Evolutionary conservation across 1,284 basidiomycete genomes (phyloP).

Genomic region (Cutaneotrichosporon mucoides): DNA sequence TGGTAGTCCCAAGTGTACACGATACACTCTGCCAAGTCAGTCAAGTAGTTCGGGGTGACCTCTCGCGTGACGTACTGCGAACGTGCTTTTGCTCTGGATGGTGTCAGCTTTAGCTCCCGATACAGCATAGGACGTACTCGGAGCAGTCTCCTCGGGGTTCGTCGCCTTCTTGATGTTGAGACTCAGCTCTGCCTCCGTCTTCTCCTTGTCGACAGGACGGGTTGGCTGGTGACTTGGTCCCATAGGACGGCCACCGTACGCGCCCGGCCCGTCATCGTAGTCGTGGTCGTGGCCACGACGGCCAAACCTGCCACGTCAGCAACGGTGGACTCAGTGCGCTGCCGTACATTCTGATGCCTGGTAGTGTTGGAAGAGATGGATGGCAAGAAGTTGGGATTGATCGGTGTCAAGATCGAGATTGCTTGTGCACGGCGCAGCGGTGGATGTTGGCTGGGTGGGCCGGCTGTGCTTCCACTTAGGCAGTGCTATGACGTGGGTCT

Average conservation of each 20-base stretch:
- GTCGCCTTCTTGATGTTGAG: slow-evolving; percentile 97
- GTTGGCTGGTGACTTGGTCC: slow-evolving; percentile 70
- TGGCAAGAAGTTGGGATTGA: too few species aligned
- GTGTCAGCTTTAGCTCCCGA: slow-evolving; percentile 11
- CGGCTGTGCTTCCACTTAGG: too few species aligned
- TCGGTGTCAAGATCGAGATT: too few species aligned
- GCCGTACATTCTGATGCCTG: not conserved
- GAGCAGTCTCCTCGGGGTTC: slow-evolving; percentile 79
- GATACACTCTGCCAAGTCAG: slow-evolving; percentile 68
- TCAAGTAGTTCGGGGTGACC: not conserved
- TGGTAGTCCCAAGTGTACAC: slow-evolving; percentile 99
- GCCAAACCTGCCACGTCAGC: slow-evolving; percentile 27
- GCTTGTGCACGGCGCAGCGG: too few species aligned
- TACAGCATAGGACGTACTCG: slow-evolving; percentile 31
- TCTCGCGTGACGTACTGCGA: slow-evolving; percentile 63
- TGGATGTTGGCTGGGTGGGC: too few species aligned
- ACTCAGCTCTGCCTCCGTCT: slow-evolving; percentile 84
- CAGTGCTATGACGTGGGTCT: too few species aligned
- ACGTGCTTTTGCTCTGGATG: slow-evolving; percentile 89
- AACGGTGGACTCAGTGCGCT: too few species aligned
- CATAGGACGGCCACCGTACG: slow-evolving; percentile 31
- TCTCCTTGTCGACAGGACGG: slow-evolving; percentile 91
- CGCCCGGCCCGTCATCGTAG: slow-evolving; percentile 35
- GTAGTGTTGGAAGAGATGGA: not conserved
- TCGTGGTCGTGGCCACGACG: slow-evolving; percentile 28